Evolutionary conservation across 768 basidiomycete species (phyloP).

Genomic region (Tulasnella sp.): DNA sequence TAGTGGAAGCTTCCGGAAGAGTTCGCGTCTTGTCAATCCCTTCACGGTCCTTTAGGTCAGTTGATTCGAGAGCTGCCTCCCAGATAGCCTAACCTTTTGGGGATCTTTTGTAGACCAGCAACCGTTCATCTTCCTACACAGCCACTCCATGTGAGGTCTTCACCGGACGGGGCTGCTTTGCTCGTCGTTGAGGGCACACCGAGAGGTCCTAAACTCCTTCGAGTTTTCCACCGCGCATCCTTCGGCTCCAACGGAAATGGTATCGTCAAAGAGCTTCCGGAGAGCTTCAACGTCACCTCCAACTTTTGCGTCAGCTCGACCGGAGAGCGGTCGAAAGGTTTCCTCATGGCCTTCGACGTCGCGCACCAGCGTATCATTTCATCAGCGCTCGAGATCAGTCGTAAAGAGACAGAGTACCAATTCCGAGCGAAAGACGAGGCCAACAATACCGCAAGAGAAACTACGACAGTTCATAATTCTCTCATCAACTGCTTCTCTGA

Average conservation of each 20-base stretch:
- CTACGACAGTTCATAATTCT: constrained; percentile 15
- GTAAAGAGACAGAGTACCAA: constrained; percentile 53
- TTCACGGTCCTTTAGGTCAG: constrained; percentile 54
- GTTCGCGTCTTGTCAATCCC: constrained; percentile 55
- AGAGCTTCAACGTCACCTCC: constrained; percentile 26
- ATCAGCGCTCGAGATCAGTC: constrained; percentile 51
- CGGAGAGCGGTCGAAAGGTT: constrained; percentile 43
- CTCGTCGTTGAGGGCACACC: constrained; percentile 36
- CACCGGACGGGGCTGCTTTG: constrained; percentile 57
- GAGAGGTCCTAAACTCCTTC: constrained; percentile 34
- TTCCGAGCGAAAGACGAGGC: constrained; percentile 47
- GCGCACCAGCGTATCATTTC: constrained; percentile 42
- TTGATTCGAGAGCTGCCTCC: neutral
- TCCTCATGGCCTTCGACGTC: constrained; percentile 46
- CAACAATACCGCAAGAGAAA: too few species aligned
- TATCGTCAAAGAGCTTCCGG: constrained; percentile 41
- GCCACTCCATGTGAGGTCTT: constrained; percentile 44
- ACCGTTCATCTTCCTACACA: constrained; percentile 41
- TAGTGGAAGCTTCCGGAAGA: constrained; percentile 47
- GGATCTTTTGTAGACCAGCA: constrained; percentile 43
- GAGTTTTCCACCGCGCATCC: constrained; percentile 54
- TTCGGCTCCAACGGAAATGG: constrained; percentile 51
- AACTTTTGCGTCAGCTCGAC: constrained; percentile 47
- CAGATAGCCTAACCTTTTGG: neutral
- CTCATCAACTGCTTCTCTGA: constrained; percentile 27